A percentile compares a stretch with the other conserved stretches of the same genome.
Evolutionary conservation across 352 stramenopile genomes (phyloP).

Genomic region (Phytophthora citricola): DNA sequence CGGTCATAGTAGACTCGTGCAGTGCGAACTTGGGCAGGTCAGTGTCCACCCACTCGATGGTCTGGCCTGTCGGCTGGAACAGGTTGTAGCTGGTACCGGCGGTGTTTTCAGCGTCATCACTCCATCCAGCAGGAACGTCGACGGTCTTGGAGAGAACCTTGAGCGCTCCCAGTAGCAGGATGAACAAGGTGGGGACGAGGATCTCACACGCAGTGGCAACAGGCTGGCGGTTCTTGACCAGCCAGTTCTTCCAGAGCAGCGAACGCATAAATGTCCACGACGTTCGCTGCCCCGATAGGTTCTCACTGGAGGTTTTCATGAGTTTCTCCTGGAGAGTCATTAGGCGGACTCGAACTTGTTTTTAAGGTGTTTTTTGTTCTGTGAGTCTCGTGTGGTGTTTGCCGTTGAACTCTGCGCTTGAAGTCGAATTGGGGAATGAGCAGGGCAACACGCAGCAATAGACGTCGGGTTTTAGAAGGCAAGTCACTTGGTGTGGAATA

Average conservation of each 20-base stretch:
- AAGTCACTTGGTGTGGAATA: too few species aligned
- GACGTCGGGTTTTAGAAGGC: too few species aligned
- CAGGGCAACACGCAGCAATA: neutral
- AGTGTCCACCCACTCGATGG: conserved; percentile 40
- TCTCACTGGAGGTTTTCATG: conserved; percentile 1
- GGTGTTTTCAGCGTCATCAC: conserved; percentile 29
- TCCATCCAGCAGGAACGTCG: conserved; percentile 57
- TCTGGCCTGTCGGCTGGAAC: conserved; percentile 38
- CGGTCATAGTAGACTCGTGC: conserved; percentile 62
- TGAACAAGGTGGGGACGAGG: conserved; percentile 59
- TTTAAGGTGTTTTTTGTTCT: too few species aligned
- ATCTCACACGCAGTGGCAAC: conserved; percentile 57
- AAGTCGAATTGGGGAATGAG: conserved; percentile 12
- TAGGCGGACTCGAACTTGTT: neutral
- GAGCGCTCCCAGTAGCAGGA: conserved; percentile 53
- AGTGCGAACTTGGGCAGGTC: conserved; percentile 50
- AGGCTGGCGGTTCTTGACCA: conserved; percentile 63
- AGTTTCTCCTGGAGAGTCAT: conserved; percentile 22
- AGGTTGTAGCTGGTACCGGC: conserved; percentile 54
- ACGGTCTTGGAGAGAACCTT: conserved; percentile 54
- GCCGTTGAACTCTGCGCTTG: neutral
- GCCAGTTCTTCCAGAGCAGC: conserved; percentile 72
- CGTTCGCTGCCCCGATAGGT: conserved; percentile 11
- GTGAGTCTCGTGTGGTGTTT: neutral
- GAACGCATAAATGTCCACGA: conserved; percentile 37